Conservation (phyloP, 2,329 filamentous ascomycete genomes). For the Microsporum canis region DNA sequence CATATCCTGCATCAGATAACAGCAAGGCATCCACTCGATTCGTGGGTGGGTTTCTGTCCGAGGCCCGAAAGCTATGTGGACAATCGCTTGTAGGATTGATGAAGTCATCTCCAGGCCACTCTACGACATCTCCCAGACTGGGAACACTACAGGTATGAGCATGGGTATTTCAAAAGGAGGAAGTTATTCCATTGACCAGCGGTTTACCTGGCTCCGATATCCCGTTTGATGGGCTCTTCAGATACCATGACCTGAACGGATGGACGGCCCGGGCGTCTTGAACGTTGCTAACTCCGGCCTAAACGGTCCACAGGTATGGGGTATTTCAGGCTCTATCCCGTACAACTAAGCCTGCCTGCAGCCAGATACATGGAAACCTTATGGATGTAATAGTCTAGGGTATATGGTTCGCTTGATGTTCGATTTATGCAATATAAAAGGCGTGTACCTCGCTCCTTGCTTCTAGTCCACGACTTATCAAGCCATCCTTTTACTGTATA, state of each 20-base stretch:
- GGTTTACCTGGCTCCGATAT: too few relatives aligned
- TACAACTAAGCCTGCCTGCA: not conserved
- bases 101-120: not conserved
- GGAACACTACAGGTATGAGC: too few relatives aligned
- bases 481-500: not conserved
- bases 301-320: too few relatives aligned
- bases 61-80: not conserved
- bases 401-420: not conserved
- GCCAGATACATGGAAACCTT: too few relatives aligned
- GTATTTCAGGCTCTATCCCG: too few relatives aligned
- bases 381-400: not conserved
- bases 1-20: not conserved
- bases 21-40: not conserved
- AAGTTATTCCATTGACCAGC: too few relatives aligned
- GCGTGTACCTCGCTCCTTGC: not conserved
- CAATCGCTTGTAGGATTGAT: not conserved
- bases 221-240: too few relatives aligned
- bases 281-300: too few relatives aligned
- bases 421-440: not conserved
- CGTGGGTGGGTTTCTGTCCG: not conserved
- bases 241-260: too few relatives aligned
- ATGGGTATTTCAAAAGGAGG: too few relatives aligned
- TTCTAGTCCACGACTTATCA: not conserved
- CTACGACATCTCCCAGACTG: not conserved
- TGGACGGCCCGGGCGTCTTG: too few relatives aligned